phyloP scores from a whole-genome alignment of 257 asterid genomes.

The Anisodus acutangulus region DNA sequence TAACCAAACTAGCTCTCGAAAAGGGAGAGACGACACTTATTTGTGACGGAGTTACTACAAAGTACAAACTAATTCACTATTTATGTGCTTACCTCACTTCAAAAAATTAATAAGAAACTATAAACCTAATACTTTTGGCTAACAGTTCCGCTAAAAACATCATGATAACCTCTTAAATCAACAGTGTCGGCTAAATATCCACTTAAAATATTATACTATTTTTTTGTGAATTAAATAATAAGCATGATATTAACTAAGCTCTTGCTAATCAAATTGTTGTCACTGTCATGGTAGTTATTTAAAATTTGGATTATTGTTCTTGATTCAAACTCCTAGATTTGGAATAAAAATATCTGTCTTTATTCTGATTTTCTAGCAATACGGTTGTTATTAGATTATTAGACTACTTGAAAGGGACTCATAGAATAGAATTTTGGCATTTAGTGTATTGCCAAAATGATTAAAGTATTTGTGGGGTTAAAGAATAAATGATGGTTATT shows the following conservation, averaged over 20 bases:
- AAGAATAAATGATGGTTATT: background rate
- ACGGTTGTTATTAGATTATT: constrained; percentile 20
- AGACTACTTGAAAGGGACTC: constrained; percentile 20
- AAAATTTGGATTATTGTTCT: background rate
- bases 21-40: background rate
- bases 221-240: background rate
- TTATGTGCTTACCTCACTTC: background rate
- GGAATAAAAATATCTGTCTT: background rate
- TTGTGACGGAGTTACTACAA: background rate
- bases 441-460: background rate
- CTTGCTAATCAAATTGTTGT: constrained; percentile 9
- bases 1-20: too few relatives aligned
- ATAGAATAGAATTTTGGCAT: background rate
- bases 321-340: constrained; percentile 29
- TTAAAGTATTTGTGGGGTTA: constrained; percentile 13
- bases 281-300: constrained; percentile 21
- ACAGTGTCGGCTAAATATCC: background rate
- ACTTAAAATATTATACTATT: background rate
- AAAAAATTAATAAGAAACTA: background rate
- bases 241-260: constrained; percentile 12
- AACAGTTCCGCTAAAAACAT: background rate
- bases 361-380: constrained; percentile 16
- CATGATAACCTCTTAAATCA: constrained; percentile 25
- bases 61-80: background rate
- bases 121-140: background rate